Percentiles rank a stretch among this genome's conserved stretches.
These are phyloP conservation scores for Carpinus viminea DNA, from an alignment of 306 rosid genomes.

Conservation along the genomic window DNA sequence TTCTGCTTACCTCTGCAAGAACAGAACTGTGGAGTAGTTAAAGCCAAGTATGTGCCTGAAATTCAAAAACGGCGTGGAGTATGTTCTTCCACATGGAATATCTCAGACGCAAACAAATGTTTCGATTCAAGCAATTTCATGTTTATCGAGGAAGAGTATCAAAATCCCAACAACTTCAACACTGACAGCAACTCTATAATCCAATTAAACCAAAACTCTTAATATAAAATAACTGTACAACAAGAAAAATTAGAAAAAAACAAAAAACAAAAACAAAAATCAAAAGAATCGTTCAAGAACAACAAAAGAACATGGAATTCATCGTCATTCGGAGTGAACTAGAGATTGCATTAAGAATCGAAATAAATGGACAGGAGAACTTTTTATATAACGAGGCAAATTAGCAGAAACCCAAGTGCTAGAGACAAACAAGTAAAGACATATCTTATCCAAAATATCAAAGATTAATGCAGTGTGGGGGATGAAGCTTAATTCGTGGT, in stretches of 20 bases:
- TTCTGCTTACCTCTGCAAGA: slow-evolving; percentile 51
- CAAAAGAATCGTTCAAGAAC: slow-evolving; percentile 36
- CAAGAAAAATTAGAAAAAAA: background rate
- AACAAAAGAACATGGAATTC: slow-evolving; percentile 37
- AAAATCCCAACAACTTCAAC: slow-evolving; percentile 28
- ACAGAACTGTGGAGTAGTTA: slow-evolving; percentile 40
- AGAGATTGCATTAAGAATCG: slow-evolving; percentile 20
- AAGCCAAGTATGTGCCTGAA: slow-evolving; percentile 38
- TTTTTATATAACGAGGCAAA: slow-evolving; percentile 12
- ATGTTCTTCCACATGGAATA: slow-evolving; percentile 30
- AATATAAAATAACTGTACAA: background rate
- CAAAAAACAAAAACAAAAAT: slow-evolving; percentile 27
- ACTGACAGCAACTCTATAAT: slow-evolving; percentile 24
- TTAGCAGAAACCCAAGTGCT: slow-evolving; percentile 19
- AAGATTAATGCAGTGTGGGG: slow-evolving; percentile 4
- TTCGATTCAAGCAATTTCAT: slow-evolving; percentile 48
- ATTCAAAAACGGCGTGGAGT: too few species aligned
- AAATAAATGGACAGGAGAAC: slow-evolving; percentile 15
- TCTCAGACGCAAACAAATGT: slow-evolving; percentile 49
- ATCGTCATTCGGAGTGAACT: slow-evolving; percentile 40
- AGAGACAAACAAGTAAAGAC: slow-evolving; percentile 23
- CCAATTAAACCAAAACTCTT: slow-evolving; percentile 17
- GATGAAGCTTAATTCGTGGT: slow-evolving; percentile 35
- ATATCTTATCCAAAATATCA: slow-evolving; percentile 19
- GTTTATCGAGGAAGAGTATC: slow-evolving; percentile 51